These are phyloP conservation scores for Lipomyces orientalis DNA, from an alignment of 805 yeast genomes.

Conservation along the genomic window DNA sequence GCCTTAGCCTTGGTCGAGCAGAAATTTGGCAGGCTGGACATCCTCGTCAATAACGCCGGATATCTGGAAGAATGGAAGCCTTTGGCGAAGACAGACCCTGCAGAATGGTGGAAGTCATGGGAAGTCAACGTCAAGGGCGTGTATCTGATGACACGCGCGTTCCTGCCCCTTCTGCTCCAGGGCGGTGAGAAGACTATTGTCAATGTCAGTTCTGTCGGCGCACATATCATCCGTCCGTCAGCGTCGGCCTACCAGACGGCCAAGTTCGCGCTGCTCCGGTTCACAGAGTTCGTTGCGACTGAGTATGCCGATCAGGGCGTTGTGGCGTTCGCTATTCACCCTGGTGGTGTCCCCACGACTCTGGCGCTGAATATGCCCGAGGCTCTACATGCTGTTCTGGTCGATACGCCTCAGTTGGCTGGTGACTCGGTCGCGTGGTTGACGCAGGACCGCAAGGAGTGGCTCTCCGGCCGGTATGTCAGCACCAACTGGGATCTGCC, in stretches of 20 bases:
- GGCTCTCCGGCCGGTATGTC: neutral
- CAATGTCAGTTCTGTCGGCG: conserved; percentile 48
- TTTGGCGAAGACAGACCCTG: conserved; percentile 44
- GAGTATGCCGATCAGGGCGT: conserved; percentile 61
- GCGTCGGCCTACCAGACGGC: conserved; percentile 48
- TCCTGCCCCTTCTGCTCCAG: conserved; percentile 42
- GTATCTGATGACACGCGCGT: conserved; percentile 40
- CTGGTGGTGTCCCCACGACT: conserved; percentile 3
- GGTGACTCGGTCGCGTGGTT: neutral
- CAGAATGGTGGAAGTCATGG: conserved; percentile 47
- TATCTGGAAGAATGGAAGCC: conserved; percentile 46
- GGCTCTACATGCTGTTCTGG: neutral
- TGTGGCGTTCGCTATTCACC: conserved; percentile 5
- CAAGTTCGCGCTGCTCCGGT: conserved; percentile 48
- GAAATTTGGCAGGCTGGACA: neutral
- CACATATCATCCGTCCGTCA: conserved; percentile 47
- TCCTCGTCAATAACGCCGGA: neutral
- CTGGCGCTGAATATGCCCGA: conserved; percentile 6
- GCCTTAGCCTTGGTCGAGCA: conserved; percentile 1
- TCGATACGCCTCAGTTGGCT: neutral
- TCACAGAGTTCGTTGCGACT: conserved; percentile 54
- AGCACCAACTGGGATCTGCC: conserved; percentile 7
- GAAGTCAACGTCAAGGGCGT: conserved; percentile 48
- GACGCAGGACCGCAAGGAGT: conserved; percentile 1
- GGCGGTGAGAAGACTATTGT: conserved; percentile 44